Evolutionary conservation across 2,329 filamentous ascomycete genomes (phyloP).

Genomic region (Leptographium flavum): DNA sequence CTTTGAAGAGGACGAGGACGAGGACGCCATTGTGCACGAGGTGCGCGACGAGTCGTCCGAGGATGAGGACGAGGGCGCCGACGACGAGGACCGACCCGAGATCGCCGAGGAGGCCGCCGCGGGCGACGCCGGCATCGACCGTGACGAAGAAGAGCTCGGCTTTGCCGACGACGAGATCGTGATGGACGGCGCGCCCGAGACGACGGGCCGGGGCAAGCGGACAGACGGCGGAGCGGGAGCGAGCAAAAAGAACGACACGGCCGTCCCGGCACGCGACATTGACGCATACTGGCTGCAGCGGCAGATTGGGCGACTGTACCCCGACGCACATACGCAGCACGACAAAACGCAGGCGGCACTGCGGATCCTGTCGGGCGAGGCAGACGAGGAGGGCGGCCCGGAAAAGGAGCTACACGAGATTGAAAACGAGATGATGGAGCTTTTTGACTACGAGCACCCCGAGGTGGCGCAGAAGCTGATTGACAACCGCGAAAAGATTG

Average conservation of each 20-base stretch:
- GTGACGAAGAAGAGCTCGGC: constrained; percentile 33
- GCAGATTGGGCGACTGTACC: constrained; percentile 76
- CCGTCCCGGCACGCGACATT: constrained; percentile 73
- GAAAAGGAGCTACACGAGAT: constrained; percentile 83
- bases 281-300: constrained; percentile 96
- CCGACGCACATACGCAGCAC: constrained; percentile 84
- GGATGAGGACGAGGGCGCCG: constrained; percentile 65
- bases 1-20: constrained; percentile 85
- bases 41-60: constrained; percentile 79
- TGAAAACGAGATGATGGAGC: constrained; percentile 95
- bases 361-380: constrained; percentile 63
- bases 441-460: constrained; percentile 95
- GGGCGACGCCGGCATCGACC: constrained; percentile 32
- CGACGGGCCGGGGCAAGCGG: constrained; percentile 32
- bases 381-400: constrained; percentile 56
- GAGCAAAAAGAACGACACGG: constrained; percentile 39
- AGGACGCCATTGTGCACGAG: constrained; percentile 65
- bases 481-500: constrained; percentile 81
- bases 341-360: constrained; percentile 82
- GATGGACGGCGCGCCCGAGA: constrained; percentile 37
- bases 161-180: constrained; percentile 59
- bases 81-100: constrained; percentile 49
- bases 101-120: constrained; percentile 36
- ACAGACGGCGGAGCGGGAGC: constrained; percentile 30
- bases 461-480: constrained; percentile 86